Conservation (phyloP, 768 basidiomycete species). For the Leccinellum rugosiceps region DNA sequence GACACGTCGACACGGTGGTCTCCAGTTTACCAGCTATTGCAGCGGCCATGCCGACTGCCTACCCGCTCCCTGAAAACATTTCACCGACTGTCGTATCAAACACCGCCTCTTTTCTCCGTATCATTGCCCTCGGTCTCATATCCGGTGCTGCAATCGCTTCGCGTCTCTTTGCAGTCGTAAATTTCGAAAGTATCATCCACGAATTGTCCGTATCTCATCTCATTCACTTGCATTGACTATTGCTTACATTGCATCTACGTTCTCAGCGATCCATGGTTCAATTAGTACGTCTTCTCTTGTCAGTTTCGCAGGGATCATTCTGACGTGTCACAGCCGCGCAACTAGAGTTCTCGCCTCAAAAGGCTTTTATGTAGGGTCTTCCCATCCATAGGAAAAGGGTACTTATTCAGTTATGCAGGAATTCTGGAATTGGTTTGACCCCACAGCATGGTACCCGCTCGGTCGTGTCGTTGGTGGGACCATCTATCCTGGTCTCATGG, state of each 20-base stretch:
- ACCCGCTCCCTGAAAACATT: slow-evolving; percentile 66
- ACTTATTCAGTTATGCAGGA: slow-evolving; percentile 50
- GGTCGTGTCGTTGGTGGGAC: slow-evolving; percentile 98
- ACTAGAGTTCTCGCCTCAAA: slow-evolving; percentile 86
- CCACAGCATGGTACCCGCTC: slow-evolving; percentile 98
- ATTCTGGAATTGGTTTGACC: slow-evolving; percentile 99
- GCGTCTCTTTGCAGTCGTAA: slow-evolving; percentile 93
- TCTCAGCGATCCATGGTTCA: slow-evolving; percentile 95
- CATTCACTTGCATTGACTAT: not conserved
- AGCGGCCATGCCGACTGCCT: slow-evolving; percentile 69
- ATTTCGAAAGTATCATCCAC: slow-evolving; percentile 99
- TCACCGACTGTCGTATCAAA: slow-evolving; percentile 76
- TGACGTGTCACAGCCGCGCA: slow-evolving; percentile 63
- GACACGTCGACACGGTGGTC: slow-evolving; percentile 19
- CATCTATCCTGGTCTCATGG: slow-evolving; percentile 98
- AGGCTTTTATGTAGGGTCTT: slow-evolving; percentile 84
- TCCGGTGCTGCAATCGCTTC: slow-evolving; percentile 94
- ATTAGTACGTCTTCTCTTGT: slow-evolving; percentile 66
- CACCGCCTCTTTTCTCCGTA: slow-evolving; percentile 86
- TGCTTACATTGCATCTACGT: not conserved
- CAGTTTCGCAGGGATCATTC: not conserved
- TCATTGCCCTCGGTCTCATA: slow-evolving; percentile 86
- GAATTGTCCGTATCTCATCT: slow-evolving; percentile 74
- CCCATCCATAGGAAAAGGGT: not conserved
- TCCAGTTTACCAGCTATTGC: not conserved